phyloP scores from a whole-genome alignment of 129 eudicot genomes.

The Sambucus nigra region DNA sequence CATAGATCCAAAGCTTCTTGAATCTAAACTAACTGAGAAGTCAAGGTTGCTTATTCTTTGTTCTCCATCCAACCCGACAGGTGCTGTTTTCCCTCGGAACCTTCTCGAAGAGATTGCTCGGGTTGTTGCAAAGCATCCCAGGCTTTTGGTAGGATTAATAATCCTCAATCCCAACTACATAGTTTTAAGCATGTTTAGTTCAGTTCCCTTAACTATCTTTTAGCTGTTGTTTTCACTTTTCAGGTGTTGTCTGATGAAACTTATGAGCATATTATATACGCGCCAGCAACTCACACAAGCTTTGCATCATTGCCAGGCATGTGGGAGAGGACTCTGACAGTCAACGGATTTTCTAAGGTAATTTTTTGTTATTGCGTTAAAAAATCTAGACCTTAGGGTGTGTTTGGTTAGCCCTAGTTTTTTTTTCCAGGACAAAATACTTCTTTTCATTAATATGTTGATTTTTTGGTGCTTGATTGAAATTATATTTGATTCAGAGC shows the following conservation, averaged over 20 bases:
- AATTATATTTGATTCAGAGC: too few species aligned
- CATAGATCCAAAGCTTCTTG: conserved; percentile 74
- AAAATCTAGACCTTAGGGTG: not conserved
- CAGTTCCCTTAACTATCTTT: conserved; percentile 6
- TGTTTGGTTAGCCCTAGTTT: too few species aligned
- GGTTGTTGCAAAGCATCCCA: conserved; percentile 83
- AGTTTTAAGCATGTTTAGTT: not conserved
- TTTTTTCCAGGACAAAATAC: too few species aligned
- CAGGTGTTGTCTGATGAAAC: conserved; percentile 93
- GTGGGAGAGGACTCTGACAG: conserved; percentile 96
- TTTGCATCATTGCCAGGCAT: conserved; percentile 98
- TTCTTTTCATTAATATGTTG: too few species aligned
- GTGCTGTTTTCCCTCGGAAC: conserved; percentile 66
- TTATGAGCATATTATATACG: conserved; percentile 83
- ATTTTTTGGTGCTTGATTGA: too few species aligned
- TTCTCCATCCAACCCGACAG: conserved; percentile 96
- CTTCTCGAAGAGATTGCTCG: conserved; percentile 77
- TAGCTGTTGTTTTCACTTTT: conserved; percentile 6
- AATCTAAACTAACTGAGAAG: conserved; percentile 71
- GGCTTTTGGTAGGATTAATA: conserved; percentile 59
- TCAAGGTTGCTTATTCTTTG: conserved; percentile 89
- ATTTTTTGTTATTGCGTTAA: conserved; percentile 1
- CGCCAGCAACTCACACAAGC: conserved; percentile 92
- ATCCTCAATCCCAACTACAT: not conserved
- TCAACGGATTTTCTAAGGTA: conserved; percentile 97